Base-by-base conservation (phyloP, 2,329 filamentous ascomycete genomes). In the Fusarium fracticaudum region DNA sequence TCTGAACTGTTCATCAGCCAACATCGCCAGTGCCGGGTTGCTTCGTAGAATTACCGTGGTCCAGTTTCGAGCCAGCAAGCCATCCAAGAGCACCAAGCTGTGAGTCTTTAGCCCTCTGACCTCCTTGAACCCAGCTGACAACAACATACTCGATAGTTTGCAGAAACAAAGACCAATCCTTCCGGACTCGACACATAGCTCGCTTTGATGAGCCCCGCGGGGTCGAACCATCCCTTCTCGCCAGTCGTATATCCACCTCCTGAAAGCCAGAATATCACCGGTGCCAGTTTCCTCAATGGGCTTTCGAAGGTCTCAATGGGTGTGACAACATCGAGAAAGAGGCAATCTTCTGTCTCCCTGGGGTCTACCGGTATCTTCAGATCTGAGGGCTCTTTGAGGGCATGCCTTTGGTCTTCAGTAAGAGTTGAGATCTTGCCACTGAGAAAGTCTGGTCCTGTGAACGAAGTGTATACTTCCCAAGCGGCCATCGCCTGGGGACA, bases 1-100 rank as follows among this genome's bases (percentile, higher is more conserved):
- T 29, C 55, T 48, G 31, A 18, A 5, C 8, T 22, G 2, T 2
- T 8, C 15, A 6, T 55, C 26, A 55, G 24, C 11, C 5, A 29
- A 51, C 10, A 9, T 10, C 51, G 9, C 2, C 2, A 29, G 14
- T 8, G 2, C 11, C 2, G 2, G 20, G 5, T 29, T 9, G 9
- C 7, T 29, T 22, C 0, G 6, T 7, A 18, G 13, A 22, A 7
- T 11, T 48, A 38, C 41, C 14, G 11, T 20, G 2, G 41, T 38
- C 43, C 3, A 59, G 24, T 20, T 59, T 35, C 24, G 55, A 24
- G 47, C 41, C 41, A 48, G 55, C 41, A 29, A 59, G 55, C 43
- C 41, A 59, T 14, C 57, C 57, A 33, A 48, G 31, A 29, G 57
- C 57, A 38, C 57, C 57, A 31, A 48, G 43, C 33, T 59, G 22